Conservation (phyloP, 495 filamentous ascomycete genomes). For the Geopyxis carbonaria region DNA sequence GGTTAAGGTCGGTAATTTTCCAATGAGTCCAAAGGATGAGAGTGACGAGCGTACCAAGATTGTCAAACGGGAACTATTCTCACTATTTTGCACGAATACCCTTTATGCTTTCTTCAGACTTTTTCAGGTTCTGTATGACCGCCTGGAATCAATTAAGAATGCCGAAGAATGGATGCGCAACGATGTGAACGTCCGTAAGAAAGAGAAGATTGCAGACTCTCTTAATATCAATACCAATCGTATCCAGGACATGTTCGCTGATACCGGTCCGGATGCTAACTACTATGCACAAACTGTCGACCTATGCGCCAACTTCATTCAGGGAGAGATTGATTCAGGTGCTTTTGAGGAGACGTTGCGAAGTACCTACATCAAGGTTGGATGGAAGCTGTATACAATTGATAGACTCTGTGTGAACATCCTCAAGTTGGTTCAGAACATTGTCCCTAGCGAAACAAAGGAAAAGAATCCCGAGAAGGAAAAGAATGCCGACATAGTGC, state of each 20-base stretch:
- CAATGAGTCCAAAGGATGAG: constrained; percentile 47
- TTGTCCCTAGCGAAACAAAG: constrained; percentile 64
- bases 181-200: constrained; percentile 50
- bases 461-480: constrained; percentile 77
- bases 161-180: constrained; percentile 52
- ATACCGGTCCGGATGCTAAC: constrained; percentile 42
- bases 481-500: constrained; percentile 63
- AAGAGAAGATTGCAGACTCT: constrained; percentile 60
- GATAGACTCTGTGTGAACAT: constrained; percentile 67
- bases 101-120: constrained; percentile 88
- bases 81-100: constrained; percentile 73
- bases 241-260: constrained; percentile 68
- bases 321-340: constrained; percentile 57
- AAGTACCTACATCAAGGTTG: constrained; percentile 69
- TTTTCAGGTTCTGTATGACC: constrained; percentile 72
- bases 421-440: constrained; percentile 52
- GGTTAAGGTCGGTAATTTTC: constrained; percentile 28
- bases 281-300: constrained; percentile 52
- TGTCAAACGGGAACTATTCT: constrained; percentile 49
- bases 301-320: constrained; percentile 51
- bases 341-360: constrained; percentile 79
- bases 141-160: constrained; percentile 64
- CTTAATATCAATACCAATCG: constrained; percentile 58
- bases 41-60: not conserved
- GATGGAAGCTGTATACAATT: constrained; percentile 80